A percentile compares a stretch with the other conserved stretches of the same genome.
phyloP scores from a whole-genome alignment of 352 stramenopile species.

The Plasmopara viticola region DNA sequence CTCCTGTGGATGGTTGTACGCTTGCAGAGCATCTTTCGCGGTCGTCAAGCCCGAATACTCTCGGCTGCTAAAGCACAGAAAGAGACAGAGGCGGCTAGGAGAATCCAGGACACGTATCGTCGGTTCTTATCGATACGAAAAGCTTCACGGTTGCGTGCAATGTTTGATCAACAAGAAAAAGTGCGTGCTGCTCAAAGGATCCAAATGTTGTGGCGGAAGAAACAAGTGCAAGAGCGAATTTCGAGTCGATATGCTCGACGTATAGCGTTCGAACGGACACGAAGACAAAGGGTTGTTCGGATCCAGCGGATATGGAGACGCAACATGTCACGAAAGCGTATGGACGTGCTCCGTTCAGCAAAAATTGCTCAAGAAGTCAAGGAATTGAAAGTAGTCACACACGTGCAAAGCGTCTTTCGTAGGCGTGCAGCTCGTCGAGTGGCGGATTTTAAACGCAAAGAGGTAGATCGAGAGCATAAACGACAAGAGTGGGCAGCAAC shows the following conservation, averaged over 20 bases:
- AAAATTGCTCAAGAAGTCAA: conserved; percentile 25
- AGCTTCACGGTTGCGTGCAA: conserved; percentile 12
- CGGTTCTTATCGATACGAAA: conserved; percentile 11
- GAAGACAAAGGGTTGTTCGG: conserved; percentile 30
- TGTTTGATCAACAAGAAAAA: conserved; percentile 13
- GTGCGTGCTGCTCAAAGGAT: conserved; percentile 29
- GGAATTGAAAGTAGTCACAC: conserved; percentile 42
- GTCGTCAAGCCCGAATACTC: conserved; percentile 50
- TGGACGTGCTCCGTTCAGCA: conserved; percentile 9
- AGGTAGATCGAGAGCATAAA: conserved; percentile 21
- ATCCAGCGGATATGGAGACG: conserved; percentile 78
- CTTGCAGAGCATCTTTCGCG: conserved; percentile 61
- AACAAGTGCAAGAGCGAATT: conserved; percentile 30
- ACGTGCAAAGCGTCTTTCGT: conserved; percentile 55
- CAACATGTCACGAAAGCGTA: conserved; percentile 29
- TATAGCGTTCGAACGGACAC: conserved; percentile 17
- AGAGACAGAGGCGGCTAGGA: conserved; percentile 49
- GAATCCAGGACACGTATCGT: conserved; percentile 46
- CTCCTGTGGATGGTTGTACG: conserved; percentile 46
- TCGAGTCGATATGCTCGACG: conserved; percentile 14
- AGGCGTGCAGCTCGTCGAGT: conserved; percentile 37
- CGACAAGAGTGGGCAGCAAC: conserved; percentile 38
- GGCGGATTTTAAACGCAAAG: conserved; percentile 30
- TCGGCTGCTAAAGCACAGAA: conserved; percentile 40
- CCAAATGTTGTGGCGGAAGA: conserved; percentile 42